Evolutionary conservation across 768 basidiomycete genomes (phyloP).

Genomic region (Melanogaster broomeanus): DNA sequence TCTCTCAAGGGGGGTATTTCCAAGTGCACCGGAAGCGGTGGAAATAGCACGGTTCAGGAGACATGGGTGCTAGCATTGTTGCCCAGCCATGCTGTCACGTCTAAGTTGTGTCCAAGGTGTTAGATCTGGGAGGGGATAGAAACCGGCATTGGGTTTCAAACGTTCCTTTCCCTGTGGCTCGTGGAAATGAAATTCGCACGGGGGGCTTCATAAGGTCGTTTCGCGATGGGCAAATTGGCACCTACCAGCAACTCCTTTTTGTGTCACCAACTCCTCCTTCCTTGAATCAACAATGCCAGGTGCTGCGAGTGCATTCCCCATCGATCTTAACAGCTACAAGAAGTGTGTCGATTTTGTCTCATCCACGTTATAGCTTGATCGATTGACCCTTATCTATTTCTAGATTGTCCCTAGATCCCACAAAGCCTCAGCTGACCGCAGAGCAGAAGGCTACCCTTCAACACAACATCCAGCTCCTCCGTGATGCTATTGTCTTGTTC

Average conservation of each 20-base stretch:
- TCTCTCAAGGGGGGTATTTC: constrained; percentile 11
- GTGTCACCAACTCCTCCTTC: background rate
- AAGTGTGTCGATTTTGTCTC: constrained; percentile 44
- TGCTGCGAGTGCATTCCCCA: constrained; percentile 58
- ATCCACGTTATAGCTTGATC: constrained; percentile 3
- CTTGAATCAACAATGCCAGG: constrained; percentile 40
- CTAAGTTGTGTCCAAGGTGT: no score
- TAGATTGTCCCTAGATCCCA: constrained; percentile 75
- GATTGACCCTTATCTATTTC: constrained; percentile 9
- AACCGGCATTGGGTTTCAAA: constrained; percentile 13
- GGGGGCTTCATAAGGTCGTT: constrained; percentile 20
- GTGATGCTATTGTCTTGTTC: constrained; percentile 85
- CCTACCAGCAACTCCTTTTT: background rate
- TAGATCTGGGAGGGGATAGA: background rate
- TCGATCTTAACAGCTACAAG: constrained; percentile 77
- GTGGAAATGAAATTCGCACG: constrained; percentile 27
- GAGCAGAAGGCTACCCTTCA: constrained; percentile 61
- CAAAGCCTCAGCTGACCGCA: constrained; percentile 58
- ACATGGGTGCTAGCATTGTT: background rate
- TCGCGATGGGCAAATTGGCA: background rate
- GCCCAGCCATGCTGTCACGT: background rate
- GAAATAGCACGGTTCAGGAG: constrained; percentile 6
- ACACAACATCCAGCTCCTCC: constrained; percentile 76
- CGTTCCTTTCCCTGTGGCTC: constrained; percentile 10
- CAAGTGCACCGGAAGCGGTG: constrained; percentile 9